phyloP scores from a whole-genome alignment of 805 yeast genomes.

The Candida palmyrensis region DNA sequence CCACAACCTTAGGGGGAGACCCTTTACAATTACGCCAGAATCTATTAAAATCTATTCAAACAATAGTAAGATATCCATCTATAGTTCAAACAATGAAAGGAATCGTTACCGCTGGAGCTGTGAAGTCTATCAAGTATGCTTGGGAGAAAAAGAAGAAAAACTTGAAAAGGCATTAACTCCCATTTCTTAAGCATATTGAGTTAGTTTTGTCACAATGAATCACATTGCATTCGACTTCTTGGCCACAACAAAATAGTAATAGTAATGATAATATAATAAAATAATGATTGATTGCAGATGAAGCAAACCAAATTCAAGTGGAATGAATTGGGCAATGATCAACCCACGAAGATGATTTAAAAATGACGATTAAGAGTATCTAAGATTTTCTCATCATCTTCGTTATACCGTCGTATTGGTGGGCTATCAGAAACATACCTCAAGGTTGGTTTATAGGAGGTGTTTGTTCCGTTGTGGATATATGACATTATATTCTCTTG shows the following conservation, averaged over 20 bases:
- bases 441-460: constrained; percentile 2
- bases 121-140: constrained; percentile 68
- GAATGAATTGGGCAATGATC: no score
- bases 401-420: constrained; percentile 4
- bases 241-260: not conserved
- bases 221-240: not conserved
- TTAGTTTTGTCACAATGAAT: not conserved
- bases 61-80: constrained; percentile 65
- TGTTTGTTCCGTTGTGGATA: constrained; percentile 2
- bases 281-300: not conserved
- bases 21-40: constrained; percentile 11
- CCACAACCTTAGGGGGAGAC: constrained; percentile 6
- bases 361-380: constrained; percentile 1
- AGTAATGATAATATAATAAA: constrained; percentile 1
- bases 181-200: not conserved
- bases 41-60: constrained; percentile 12
- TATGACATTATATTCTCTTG: constrained; percentile 15
- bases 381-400: constrained; percentile 2
- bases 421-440: constrained; percentile 2
- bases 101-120: constrained; percentile 76
- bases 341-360: not conserved
- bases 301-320: not conserved
- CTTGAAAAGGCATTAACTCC: not conserved
- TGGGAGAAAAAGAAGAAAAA: constrained; percentile 53
- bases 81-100: constrained; percentile 78